Conservation (phyloP, 306 rosid genomes). For the Cicer chorassanicum region DNA sequence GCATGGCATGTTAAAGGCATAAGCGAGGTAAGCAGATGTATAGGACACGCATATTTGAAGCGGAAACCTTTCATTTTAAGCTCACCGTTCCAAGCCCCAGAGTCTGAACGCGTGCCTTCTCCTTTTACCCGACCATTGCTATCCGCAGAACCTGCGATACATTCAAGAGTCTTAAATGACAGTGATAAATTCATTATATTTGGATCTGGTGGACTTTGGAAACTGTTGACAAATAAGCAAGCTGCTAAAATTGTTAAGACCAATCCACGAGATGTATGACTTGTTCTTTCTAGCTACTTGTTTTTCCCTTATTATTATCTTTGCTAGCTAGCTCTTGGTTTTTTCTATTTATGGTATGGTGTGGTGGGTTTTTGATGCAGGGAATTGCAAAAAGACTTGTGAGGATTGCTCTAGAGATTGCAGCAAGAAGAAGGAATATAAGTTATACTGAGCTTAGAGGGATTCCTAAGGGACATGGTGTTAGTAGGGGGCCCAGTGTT, state of each 20-base stretch:
- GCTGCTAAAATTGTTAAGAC: not conserved
- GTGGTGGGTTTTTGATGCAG: not conserved
- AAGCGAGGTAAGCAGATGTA: conserved; percentile 57
- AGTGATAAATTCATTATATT: not conserved
- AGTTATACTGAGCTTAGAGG: not conserved
- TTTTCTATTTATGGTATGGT: not conserved
- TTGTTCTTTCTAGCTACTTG: not conserved
- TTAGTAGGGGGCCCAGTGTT: not conserved
- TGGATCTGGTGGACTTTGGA: not conserved
- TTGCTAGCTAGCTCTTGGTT: not conserved
- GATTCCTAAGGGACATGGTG: not conserved
- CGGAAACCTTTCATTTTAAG: too few species aligned
- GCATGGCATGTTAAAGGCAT: conserved; percentile 70
- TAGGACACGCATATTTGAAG: not conserved
- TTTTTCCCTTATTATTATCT: not conserved
- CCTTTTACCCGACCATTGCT: not conserved
- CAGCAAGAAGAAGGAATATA: not conserved
- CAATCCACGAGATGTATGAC: not conserved
- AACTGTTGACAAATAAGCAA: not conserved
- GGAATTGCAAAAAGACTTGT: conserved; percentile 12
- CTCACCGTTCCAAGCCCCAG: too few species aligned
- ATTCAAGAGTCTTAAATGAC: not conserved
- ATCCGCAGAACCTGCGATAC: not conserved
- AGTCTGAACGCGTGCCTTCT: not conserved
- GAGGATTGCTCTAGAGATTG: not conserved